These are phyloP conservation scores for Candida dubliniensis DNA, from an alignment of 1,139 yeast genomes.

Conservation along the genomic window DNA sequence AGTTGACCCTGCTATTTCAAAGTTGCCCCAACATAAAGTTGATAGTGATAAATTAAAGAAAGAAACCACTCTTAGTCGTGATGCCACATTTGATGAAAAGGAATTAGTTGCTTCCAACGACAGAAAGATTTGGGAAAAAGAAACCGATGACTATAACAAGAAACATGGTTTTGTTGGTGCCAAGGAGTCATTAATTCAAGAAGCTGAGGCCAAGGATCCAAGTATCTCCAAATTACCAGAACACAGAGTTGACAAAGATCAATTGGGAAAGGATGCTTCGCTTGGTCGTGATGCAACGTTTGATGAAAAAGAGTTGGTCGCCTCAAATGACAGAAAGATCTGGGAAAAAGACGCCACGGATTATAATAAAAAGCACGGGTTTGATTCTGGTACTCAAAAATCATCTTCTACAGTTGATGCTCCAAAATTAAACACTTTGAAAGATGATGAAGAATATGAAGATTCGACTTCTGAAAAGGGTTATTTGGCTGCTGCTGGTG, in stretches of 20 bases:
- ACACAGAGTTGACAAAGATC: slow-evolving; percentile 14
- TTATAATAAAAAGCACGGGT: slow-evolving; percentile 13
- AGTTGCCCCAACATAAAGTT: slow-evolving; percentile 5
- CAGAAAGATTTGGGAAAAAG: slow-evolving; percentile 20
- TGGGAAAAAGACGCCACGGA: slow-evolving; percentile 26
- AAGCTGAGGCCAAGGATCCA: slow-evolving; percentile 17
- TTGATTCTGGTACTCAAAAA: background rate
- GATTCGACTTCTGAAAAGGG: background rate
- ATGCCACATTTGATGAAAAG: slow-evolving; percentile 1
- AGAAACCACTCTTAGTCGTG: slow-evolving; percentile 1
- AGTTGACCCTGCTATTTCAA: background rate
- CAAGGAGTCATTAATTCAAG: no score
- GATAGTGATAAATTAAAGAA: background rate
- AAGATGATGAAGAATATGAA: background rate
- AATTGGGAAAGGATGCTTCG: slow-evolving; percentile 6
- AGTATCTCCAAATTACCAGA: slow-evolving; percentile 24
- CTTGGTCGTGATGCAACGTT: slow-evolving; percentile 3
- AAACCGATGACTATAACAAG: slow-evolving; percentile 28
- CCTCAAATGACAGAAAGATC: background rate
- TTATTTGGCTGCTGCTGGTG: slow-evolving; percentile 10
- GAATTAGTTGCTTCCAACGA: slow-evolving; percentile 10
- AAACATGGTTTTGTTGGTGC: slow-evolving; percentile 23
- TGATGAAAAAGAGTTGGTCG: slow-evolving; percentile 4
- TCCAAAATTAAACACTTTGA: no score
- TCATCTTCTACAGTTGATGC: no score